These are phyloP conservation scores for Tolypocladium nubicola DNA, from an alignment of 2,329 filamentous ascomycete genomes.

Conservation along the genomic window DNA sequence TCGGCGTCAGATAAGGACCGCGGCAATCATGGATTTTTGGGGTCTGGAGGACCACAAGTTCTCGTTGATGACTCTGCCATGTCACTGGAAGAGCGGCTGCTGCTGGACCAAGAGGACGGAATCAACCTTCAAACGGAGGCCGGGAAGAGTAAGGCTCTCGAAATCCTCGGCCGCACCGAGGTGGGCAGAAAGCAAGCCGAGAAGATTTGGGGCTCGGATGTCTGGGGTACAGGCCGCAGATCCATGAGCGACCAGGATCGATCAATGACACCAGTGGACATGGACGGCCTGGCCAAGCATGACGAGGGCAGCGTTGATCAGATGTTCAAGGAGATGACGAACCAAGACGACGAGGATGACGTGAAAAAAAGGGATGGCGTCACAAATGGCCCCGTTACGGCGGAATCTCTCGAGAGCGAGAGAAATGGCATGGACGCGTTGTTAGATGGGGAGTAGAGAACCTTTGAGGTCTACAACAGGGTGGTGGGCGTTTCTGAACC, in stretches of 20 bases:
- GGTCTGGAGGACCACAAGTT: conserved; percentile 30
- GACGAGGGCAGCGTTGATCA: conserved; percentile 40
- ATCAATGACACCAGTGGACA: conserved; percentile 15
- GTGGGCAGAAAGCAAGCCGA: conserved; percentile 38
- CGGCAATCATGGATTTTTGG: conserved; percentile 31
- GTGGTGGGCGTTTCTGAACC: not conserved
- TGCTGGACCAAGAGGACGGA: conserved; percentile 33
- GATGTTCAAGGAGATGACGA: conserved; percentile 47
- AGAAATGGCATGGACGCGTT: conserved; percentile 36
- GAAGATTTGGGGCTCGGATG: conserved; percentile 37
- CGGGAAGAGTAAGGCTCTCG: conserved; percentile 39
- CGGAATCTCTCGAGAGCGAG: conserved; percentile 33
- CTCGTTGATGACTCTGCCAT: conserved; percentile 27
- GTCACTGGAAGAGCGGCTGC: conserved; percentile 39
- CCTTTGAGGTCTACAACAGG: not conserved
- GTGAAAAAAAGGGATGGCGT: conserved; percentile 20
- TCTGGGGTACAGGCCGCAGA: conserved; percentile 29
- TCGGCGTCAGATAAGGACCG: conserved; percentile 15
- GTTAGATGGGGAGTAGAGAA: conserved; percentile 28
- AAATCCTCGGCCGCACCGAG: conserved; percentile 40
- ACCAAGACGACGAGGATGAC: conserved; percentile 38
- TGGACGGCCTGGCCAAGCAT: conserved; percentile 20
- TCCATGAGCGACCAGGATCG: conserved; percentile 15
- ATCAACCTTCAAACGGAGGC: conserved; percentile 33
- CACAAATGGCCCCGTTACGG: conserved; percentile 23